Conservation (phyloP, 202 grass and related monocot genomes). For the Setaria italica region DNA sequence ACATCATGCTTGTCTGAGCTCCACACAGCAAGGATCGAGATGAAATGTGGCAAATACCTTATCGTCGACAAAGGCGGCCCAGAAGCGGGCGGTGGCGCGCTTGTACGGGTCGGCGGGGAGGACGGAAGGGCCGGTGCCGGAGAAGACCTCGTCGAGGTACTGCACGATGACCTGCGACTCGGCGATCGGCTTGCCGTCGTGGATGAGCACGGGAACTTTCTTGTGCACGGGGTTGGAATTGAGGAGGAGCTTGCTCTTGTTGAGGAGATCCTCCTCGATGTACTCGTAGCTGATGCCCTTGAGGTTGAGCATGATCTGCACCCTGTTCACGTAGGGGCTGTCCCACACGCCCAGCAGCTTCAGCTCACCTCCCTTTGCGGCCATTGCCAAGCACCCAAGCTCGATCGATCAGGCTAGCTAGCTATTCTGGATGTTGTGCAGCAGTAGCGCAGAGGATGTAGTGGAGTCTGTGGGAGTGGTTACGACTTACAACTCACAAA, state of each 20-base stretch:
- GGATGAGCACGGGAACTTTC: conserved; percentile 70
- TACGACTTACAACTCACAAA: not conserved
- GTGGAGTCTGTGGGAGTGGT: not conserved
- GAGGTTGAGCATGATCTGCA: conserved; percentile 54
- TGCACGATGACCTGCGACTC: conserved; percentile 65
- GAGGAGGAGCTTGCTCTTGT: conserved; percentile 63
- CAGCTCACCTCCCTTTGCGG: conserved; percentile 13
- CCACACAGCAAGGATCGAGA: too few relatives aligned
- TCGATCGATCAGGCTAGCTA: not conserved
- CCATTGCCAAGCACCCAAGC: conserved; percentile 31
- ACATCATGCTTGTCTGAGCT: not conserved
- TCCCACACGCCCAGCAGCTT: conserved; percentile 61
- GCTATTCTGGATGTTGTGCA: not conserved
- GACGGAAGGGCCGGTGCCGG: conserved; percentile 1
- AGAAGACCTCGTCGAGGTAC: conserved; percentile 60
- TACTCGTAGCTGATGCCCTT: conserved; percentile 67
- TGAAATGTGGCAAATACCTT: conserved; percentile 31
- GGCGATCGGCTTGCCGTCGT: conserved; percentile 44
- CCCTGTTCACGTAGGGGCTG: conserved; percentile 63
- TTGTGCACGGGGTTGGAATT: conserved; percentile 57
- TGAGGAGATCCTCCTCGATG: conserved; percentile 52
- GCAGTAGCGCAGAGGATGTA: not conserved
- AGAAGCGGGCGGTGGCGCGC: conserved; percentile 59
- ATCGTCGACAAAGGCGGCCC: conserved; percentile 64
- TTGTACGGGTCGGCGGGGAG: conserved; percentile 48